Conservation (phyloP, 108 stramenopile genomes). For the Nannochloropsis oceanica region DNA sequence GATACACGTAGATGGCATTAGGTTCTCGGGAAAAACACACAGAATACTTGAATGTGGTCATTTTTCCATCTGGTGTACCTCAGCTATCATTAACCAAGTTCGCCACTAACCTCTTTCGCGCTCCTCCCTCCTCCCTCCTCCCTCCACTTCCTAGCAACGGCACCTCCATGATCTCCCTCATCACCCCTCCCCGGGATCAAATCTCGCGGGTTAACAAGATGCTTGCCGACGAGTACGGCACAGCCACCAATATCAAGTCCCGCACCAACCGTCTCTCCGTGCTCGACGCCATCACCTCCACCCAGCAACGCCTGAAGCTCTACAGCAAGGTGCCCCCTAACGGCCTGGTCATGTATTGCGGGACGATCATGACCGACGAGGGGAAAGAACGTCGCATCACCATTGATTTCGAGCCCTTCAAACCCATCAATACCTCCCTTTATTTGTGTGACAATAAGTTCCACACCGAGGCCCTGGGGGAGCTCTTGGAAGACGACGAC, state of each 20-base stretch:
- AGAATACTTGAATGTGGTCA: no score
- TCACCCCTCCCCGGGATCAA: slow-evolving; percentile 92
- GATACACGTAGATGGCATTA: no score
- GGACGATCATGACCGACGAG: slow-evolving; percentile 94
- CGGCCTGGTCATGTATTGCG: slow-evolving; percentile 95
- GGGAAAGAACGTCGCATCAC: slow-evolving; percentile 94
- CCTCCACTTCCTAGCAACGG: slow-evolving; percentile 64
- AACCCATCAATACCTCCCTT: slow-evolving; percentile 96
- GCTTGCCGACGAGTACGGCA: slow-evolving; percentile 96
- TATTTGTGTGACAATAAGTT: slow-evolving; percentile 99
- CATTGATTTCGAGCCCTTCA: slow-evolving; percentile 96
- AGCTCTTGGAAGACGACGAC: slow-evolving; percentile 95
- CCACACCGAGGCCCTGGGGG: slow-evolving; percentile 91
- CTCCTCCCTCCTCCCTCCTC: neutral
- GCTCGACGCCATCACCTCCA: slow-evolving; percentile 90
- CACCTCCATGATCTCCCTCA: slow-evolving; percentile 96
- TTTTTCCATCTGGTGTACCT: no score
- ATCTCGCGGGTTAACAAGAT: slow-evolving; percentile 76
- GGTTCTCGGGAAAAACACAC: no score
- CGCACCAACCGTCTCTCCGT: slow-evolving; percentile 70
- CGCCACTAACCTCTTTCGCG: neutral
- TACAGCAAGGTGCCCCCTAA: slow-evolving; percentile 83
- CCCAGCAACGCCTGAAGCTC: slow-evolving; percentile 94
- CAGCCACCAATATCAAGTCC: slow-evolving; percentile 96
- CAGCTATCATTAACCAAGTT: neutral